Base-by-base conservation (phyloP, 805 yeast genomes). In the Pichia californica region DNA sequence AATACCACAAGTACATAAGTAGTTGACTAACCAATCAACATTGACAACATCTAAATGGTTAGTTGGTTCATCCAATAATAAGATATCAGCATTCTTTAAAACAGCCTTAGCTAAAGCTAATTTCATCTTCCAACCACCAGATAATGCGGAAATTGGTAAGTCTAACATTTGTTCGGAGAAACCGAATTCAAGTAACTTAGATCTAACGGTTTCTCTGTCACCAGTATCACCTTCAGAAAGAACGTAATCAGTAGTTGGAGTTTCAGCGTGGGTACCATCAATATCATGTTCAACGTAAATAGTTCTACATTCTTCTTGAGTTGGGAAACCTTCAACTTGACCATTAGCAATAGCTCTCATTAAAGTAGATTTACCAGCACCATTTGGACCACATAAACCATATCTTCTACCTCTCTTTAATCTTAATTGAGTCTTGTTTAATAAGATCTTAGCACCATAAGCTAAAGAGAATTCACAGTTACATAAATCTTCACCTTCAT, bases 71-170 rank as follows among this genome's bases (percentile, higher is more conserved):
- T 91, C 99, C 71, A 91, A 83, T 73, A 91, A 79, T 72, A 91
- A 79, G 68, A 91, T 93, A 73, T 87, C 95, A 66, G 99, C 98
- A 75, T 89, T 89, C 81, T 86, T 87, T 75, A 91, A 82, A 66
- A 91, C 97, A 67, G 99, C 99, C 77, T 97, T 88, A 62, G 99
- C 98, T 66, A 91, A 81, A 68, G 98, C 98, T 71, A 91, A 82
- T 77, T 93, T 93, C 99, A 91, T 91, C 83, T 93, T 93, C 99
- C 99, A 91, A 82, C 99, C 99, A 83, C 99, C 99, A 66, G 99
- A 93, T 61, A 93, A 80, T 54, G 97, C 86, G 66, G 88, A 81
- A 70, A 91, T 91, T 66, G 97, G 95, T 95, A 84, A 86, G 53
- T 64, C 67, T 64, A 84, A 81, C 96, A 91, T 93, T 66, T 83